A percentile compares a stretch with the other conserved stretches of the same genome.
Conservation (phyloP, 1,139 yeast species). For the Debaryomycetaceae sp. region DNA sequence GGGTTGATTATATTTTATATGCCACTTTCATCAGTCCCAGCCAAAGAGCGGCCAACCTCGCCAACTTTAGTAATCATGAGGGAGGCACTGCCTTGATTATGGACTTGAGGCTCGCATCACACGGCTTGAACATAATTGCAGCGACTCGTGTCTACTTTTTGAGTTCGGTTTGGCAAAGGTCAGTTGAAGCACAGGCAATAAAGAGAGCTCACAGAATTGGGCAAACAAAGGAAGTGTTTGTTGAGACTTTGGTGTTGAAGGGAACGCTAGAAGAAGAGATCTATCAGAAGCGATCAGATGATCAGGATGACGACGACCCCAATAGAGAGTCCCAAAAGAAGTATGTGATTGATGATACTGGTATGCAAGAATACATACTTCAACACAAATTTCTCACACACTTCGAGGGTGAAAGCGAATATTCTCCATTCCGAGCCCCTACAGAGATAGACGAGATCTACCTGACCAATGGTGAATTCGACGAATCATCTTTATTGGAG, state of each 20-base stretch:
- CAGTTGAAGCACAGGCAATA: constrained; percentile 69
- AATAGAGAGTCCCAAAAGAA: constrained; percentile 10
- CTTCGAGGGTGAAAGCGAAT: constrained; percentile 23
- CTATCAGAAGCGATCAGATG: constrained; percentile 34
- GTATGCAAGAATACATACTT: constrained; percentile 54
- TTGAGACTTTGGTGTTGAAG: constrained; percentile 60
- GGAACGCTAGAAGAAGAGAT: constrained; percentile 68
- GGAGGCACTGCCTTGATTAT: constrained; percentile 55
- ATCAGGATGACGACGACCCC: constrained; percentile 16
- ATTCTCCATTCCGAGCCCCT: constrained; percentile 23
- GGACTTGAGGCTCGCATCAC: constrained; percentile 67
- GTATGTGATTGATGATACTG: constrained; percentile 50
- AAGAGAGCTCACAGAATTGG: constrained; percentile 75
- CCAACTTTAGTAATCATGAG: constrained; percentile 44
- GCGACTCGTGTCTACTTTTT: constrained; percentile 68
- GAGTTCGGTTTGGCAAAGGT: constrained; percentile 67
- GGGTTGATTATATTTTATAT: constrained; percentile 57
- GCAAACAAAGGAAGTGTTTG: constrained; percentile 47
- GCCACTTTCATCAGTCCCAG: constrained; percentile 52
- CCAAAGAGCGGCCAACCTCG: constrained; percentile 50
- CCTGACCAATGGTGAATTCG: background rate
- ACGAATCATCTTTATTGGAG: constrained; percentile 15
- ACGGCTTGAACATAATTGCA: constrained; percentile 63
- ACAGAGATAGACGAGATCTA: constrained; percentile 9
- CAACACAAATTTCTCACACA: constrained; percentile 42